Conservation (phyloP, 331 rosid genomes). For the Pyracantha coccinea region DNA sequence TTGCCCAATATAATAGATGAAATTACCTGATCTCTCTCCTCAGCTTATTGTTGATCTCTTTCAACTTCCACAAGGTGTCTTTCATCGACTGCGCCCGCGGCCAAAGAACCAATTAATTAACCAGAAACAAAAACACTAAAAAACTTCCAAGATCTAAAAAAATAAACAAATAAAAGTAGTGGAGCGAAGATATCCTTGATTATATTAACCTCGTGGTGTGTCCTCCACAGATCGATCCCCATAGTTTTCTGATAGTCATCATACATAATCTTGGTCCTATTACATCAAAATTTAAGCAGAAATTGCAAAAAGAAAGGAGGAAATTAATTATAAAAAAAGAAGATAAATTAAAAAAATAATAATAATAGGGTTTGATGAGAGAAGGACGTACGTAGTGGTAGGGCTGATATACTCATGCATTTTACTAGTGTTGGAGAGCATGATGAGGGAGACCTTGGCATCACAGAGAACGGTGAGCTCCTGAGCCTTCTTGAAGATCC, state of each 20-base stretch:
- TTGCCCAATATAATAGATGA: background rate
- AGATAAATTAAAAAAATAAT: no score
- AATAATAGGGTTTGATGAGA: background rate
- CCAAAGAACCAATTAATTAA: background rate
- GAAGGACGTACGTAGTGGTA: conserved; percentile 22
- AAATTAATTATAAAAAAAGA: background rate
- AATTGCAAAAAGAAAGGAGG: background rate
- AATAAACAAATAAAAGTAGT: background rate
- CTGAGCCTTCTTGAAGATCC: background rate
- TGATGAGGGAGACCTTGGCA: conserved; percentile 77
- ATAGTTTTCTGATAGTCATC: conserved; percentile 56
- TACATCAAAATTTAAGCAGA: background rate
- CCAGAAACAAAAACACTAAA: background rate
- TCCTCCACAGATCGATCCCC: conserved; percentile 58
- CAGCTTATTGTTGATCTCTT: conserved; percentile 52
- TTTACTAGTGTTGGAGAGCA: conserved; percentile 58
- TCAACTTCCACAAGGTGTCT: conserved; percentile 42
- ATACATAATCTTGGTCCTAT: conserved; percentile 53
- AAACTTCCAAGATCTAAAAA: background rate
- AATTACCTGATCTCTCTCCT: conserved; percentile 63
- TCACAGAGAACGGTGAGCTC: conserved; percentile 90
- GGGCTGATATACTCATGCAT: conserved; percentile 63
- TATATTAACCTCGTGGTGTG: conserved; percentile 59
- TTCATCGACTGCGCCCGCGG: conserved; percentile 46
- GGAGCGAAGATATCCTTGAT: background rate